Conservation (phyloP, 1,139 yeast species). For the Suhomyces panamericanus region DNA sequence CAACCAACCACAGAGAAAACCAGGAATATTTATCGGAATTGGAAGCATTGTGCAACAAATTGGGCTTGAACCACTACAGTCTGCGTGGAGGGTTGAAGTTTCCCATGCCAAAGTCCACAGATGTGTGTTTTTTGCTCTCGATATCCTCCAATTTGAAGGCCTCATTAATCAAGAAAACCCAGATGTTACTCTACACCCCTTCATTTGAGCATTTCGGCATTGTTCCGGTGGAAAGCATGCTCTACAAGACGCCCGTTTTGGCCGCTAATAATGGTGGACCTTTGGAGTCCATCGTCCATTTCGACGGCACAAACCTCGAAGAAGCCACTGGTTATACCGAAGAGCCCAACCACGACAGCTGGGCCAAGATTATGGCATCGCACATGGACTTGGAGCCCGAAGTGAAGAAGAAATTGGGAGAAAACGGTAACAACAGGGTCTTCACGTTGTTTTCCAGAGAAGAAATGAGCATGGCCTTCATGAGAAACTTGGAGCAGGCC, state of each 20-base stretch:
- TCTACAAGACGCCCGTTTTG: slow-evolving; percentile 75
- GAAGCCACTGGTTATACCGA: slow-evolving; percentile 78
- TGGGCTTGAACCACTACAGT: slow-evolving; percentile 49
- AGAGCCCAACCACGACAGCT: slow-evolving; percentile 51
- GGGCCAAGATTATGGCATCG: slow-evolving; percentile 63
- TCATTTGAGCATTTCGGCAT: slow-evolving; percentile 94
- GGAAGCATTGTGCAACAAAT: slow-evolving; percentile 45
- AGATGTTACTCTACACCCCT: slow-evolving; percentile 81
- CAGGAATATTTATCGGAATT: slow-evolving; percentile 68
- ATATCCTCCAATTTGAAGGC: slow-evolving; percentile 68
- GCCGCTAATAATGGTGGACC: slow-evolving; percentile 95
- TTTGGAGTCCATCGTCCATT: slow-evolving; percentile 67
- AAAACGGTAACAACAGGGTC: slow-evolving; percentile 55
- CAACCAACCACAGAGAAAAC: slow-evolving; percentile 72
- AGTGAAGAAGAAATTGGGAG: slow-evolving; percentile 38
- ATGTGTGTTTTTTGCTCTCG: slow-evolving; percentile 79
- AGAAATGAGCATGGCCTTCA: slow-evolving; percentile 60
- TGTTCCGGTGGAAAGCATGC: slow-evolving; percentile 95
- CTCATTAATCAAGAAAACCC: slow-evolving; percentile 56
- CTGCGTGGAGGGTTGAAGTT: slow-evolving; percentile 45
- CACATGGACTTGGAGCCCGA: slow-evolving; percentile 33
- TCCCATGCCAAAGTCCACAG: slow-evolving; percentile 36
- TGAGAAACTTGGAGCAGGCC: slow-evolving; percentile 21
- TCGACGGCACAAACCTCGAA: slow-evolving; percentile 34
- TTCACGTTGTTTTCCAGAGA: slow-evolving; percentile 56